Evolutionary conservation across 139 green algal genomes (phyloP).

Genomic region (Chlorella vulgaris): DNA sequence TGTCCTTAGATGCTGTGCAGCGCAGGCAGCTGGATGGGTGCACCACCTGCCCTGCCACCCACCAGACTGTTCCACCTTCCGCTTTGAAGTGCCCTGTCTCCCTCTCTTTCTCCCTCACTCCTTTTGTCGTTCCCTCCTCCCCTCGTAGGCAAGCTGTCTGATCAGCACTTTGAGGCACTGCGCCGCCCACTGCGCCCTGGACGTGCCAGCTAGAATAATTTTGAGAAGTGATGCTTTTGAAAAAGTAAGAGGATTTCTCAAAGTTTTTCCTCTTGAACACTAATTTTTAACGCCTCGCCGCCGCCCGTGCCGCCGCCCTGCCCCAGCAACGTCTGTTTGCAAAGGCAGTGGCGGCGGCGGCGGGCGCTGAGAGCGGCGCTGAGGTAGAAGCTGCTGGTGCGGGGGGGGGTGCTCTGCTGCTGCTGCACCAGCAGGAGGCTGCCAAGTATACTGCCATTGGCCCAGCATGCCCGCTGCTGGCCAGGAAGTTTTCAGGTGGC

Average conservation of each 20-base stretch:
- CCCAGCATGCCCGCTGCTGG: constrained; percentile 20
- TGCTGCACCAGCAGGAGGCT: constrained; percentile 23
- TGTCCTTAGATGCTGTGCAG: no score
- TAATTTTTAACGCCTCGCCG: no score
- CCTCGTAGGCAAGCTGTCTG: background rate
- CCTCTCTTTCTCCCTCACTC: no score
- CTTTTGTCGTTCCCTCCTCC: background rate
- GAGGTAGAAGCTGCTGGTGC: background rate
- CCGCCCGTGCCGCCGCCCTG: constrained; percentile 7
- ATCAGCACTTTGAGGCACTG: constrained; percentile 4
- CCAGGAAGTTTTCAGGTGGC: constrained; percentile 18
- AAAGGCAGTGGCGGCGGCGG: background rate
- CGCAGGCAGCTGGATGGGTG: no score
- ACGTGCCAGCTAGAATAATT: background rate
- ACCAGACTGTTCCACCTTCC: no score
- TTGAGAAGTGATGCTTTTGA: no score
- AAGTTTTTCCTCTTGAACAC: no score
- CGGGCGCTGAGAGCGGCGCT: background rate
- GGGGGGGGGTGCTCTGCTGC: background rate
- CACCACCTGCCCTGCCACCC: no score
- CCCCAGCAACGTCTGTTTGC: background rate
- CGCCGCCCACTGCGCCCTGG: constrained; percentile 2
- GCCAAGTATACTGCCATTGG: constrained; percentile 3
- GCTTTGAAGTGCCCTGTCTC: no score
- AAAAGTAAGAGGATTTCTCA: no score